Conservation (phyloP, 768 basidiomycete species). For the Lactarius evosmus region DNA sequence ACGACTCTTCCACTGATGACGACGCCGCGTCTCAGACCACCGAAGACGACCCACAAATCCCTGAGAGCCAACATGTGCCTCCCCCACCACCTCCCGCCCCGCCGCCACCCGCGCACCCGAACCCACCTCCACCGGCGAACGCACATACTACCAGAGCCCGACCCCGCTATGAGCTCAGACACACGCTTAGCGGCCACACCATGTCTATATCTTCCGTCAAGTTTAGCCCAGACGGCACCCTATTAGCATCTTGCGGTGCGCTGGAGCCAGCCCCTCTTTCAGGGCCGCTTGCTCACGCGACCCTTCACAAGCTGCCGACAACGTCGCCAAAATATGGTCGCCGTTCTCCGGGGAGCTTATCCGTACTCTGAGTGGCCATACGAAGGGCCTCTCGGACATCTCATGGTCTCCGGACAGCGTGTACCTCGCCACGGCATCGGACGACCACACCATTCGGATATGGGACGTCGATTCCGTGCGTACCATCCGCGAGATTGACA, state of each 20-base stretch:
- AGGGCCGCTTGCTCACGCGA: neutral
- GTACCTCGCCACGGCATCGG: constrained; percentile 86
- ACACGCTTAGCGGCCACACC: constrained; percentile 73
- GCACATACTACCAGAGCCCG: constrained; percentile 40
- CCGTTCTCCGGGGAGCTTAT: constrained; percentile 75
- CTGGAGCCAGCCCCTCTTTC: constrained; percentile 2
- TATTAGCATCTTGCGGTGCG: constrained; percentile 83
- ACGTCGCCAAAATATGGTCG: constrained; percentile 77
- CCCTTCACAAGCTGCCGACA: constrained; percentile 61
- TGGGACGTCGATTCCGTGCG: constrained; percentile 83
- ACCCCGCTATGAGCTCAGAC: constrained; percentile 68
- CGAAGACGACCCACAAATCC: constrained; percentile 79
- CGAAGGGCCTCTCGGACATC: constrained; percentile 83
- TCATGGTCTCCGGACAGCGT: constrained; percentile 83
- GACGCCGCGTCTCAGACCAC: constrained; percentile 79
- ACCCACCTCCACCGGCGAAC: constrained; percentile 11
- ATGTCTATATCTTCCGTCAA: constrained; percentile 85
- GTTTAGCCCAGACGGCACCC: constrained; percentile 84
- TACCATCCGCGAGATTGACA: constrained; percentile 17
- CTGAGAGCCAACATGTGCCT: constrained; percentile 50
- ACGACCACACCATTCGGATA: constrained; percentile 85
- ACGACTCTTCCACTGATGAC: constrained; percentile 49
- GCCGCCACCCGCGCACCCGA: neutral
- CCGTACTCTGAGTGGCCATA: constrained; percentile 70
- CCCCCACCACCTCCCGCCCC: constrained; percentile 35